Evolutionary conservation across 2,329 filamentous ascomycete species (phyloP), one percentile per base, ranked within the genome.

Genomic region (Cladosporium sp.): DNA sequence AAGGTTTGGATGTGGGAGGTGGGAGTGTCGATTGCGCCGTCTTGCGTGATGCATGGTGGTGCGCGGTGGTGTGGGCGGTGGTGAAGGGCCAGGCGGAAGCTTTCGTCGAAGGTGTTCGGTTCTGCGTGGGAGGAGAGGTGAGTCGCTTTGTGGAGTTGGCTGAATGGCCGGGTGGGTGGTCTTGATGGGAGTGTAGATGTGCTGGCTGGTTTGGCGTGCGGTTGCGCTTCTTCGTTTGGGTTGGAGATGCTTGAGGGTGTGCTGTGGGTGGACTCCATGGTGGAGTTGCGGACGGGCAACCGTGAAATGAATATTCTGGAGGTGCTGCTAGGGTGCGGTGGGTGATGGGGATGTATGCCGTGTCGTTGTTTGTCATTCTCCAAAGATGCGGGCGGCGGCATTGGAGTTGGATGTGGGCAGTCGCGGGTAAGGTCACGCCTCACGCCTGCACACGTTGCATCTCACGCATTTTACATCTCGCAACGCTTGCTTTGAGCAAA

Each of bases 51-150:
- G 37, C 17, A 12, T 34, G 19, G 38, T 34, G n/a, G n/a, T n/a
- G n/a, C n/a, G n/a, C n/a, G n/a, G n/a, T n/a, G n/a, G n/a, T 18
- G 24, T n/a, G n/a, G n/a, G n/a, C n/a, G n/a, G n/a, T n/a, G n/a
- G 7, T 13, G 24, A 13, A 50, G 41, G 2, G 41, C 41, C 18
- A 41, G 32, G 32, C 40, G 17, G 48, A 44, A 51, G 40, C 48
- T 44, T 15, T 38, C 48, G 15, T 44, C 40, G 48, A 51, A 51
- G 17, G 34, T 18, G 42, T 51, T 39, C 32, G 32, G 12, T 19
- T 29, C 32, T 29, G 29, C 12, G 37, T n/a, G 18, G 19, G 20
- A 37, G 18, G 39, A 7, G 27, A 17, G 24, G 7, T 15, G 18
- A n/a, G n/a, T n/a, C n/a, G 6, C 20, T 20, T 39, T 40, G 37